Base-by-base conservation (phyloP, 257 asterid species). In the Plectranthus barbatus region DNA sequence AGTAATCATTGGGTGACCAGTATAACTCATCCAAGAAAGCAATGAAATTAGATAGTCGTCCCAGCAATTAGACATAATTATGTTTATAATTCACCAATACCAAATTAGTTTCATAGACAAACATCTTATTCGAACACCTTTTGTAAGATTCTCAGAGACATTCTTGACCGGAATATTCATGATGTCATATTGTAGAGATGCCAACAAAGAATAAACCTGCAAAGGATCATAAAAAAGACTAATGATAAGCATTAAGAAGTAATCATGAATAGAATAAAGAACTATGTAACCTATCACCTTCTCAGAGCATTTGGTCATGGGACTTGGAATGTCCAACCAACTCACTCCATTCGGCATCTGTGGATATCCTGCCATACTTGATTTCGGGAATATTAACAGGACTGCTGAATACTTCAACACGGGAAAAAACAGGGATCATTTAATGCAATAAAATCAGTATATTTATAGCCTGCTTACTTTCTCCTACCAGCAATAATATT, bases 301-400 rank as follows among this genome's bases (percentile, higher is more conserved):
- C 55, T 76, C 90, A 1, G 89, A 85, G 79, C 77, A 81, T 84
- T 75, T 83, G 65, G 76, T 62, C 26, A 78, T 61, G 61, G 97
- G 94, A 79, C 78, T 76, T 36, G 69, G 64, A 71, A 85, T 79
- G 70, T 87, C 88, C 41, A 76, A 72, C 97, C 97, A 92, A 71
- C 34, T n/a, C n/a, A n/a, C n/a, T 82, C 99, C 99, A 87, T 64
- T 56, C 64, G 51, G 83, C 77, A 46, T 71, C 81, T 5, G 34
- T 18, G 0, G 81, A 69, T 33, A 75, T 73, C 78, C 73, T 74
- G 47, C 97, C 99, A 48, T 92, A 92, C 84, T 82, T 86, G 77
- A 89, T 76, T 74, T 79, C 84, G 21, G 97, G 96, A 74, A 82
- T 67, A 68, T 79, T 82, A 44, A 82, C 47, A 12, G 87, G 96